A percentile compares a stretch with the other conserved stretches of the same genome.
phyloP scores from a whole-genome alignment of 1,284 basidiomycete genomes.

The Anthracocystis setariae region DNA sequence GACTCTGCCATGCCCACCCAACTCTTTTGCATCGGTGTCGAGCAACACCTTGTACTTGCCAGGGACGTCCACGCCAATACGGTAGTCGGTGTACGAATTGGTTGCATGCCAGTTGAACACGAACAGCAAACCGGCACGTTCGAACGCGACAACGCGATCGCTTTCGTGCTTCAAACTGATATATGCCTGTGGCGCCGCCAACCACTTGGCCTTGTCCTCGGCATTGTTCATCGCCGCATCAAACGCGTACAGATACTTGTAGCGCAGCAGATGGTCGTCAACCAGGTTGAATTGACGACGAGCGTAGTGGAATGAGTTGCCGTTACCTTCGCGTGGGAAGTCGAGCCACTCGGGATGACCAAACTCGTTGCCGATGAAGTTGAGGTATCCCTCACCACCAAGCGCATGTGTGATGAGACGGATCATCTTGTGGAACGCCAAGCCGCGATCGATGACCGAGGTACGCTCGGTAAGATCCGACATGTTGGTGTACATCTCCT shows the following conservation, averaged over 20 bases:
- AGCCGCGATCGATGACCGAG: slow-evolving; percentile 84
- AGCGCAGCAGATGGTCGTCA: slow-evolving; percentile 84
- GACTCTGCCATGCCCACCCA: slow-evolving; percentile 89
- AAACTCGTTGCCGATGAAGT: slow-evolving; percentile 98
- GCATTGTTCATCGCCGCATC: slow-evolving; percentile 91
- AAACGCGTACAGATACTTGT: slow-evolving; percentile 91
- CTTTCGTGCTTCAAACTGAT: slow-evolving; percentile 81
- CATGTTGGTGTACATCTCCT: slow-evolving; percentile 89
- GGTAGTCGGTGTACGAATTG: slow-evolving; percentile 89
- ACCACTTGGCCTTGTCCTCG: slow-evolving; percentile 84
- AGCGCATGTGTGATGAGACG: slow-evolving; percentile 88
- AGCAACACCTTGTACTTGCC: slow-evolving; percentile 88
- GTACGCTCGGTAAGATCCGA: slow-evolving; percentile 88
- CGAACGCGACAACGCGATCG: slow-evolving; percentile 80
- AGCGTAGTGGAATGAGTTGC: slow-evolving; percentile 92
- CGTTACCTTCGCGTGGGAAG: slow-evolving; percentile 94
- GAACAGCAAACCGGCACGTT: slow-evolving; percentile 90
- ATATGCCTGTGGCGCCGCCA: slow-evolving; percentile 78
- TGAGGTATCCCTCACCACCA: slow-evolving; percentile 95
- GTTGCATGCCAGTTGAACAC: slow-evolving; percentile 95
- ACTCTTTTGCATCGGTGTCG: slow-evolving; percentile 79
- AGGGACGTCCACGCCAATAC: slow-evolving; percentile 84
- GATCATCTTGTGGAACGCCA: slow-evolving; percentile 97
- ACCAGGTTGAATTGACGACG: slow-evolving; percentile 91
- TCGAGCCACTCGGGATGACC: slow-evolving; percentile 99